These are phyloP conservation scores for Trametes versicolor DNA, from an alignment of 1,284 basidiomycete species.

Conservation along the genomic window DNA sequence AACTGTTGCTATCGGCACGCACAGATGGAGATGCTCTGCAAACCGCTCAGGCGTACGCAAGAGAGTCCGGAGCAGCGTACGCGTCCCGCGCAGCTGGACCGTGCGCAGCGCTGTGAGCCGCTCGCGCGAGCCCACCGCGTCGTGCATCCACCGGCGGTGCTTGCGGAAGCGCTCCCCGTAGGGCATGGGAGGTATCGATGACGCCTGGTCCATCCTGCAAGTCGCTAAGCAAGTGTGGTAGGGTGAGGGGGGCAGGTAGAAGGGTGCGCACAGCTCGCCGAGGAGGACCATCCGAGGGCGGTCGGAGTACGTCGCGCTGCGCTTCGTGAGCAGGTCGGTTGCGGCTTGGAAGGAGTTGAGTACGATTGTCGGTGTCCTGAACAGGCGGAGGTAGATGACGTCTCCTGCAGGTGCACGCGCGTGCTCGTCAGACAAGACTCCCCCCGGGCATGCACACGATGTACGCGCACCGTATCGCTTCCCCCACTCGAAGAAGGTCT, in stretches of 20 bases:
- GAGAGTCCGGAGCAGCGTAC: constrained; percentile 33
- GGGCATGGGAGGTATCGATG: constrained; percentile 34
- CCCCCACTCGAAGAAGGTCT: constrained; percentile 23
- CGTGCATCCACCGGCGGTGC: constrained; percentile 43
- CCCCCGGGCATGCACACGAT: too few relatives aligned
- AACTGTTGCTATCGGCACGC: constrained; percentile 44
- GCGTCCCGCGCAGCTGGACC: constrained; percentile 37
- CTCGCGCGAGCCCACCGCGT: constrained; percentile 34
- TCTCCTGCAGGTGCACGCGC: constrained; percentile 25
- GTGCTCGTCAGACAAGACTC: too few relatives aligned
- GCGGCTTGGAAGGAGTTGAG: constrained; percentile 35
- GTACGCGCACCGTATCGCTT: constrained; percentile 24
- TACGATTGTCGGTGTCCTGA: constrained; percentile 30
- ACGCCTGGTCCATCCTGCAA: constrained; percentile 34
- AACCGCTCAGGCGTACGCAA: constrained; percentile 35
- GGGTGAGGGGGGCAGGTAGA: too few relatives aligned
- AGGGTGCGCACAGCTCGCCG: not conserved
- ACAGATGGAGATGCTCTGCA: constrained; percentile 28
- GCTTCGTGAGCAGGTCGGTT: constrained; percentile 36
- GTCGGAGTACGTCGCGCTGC: constrained; percentile 38
- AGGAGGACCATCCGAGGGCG: constrained; percentile 28
- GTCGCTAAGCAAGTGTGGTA: not conserved
- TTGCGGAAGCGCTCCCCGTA: constrained; percentile 44
- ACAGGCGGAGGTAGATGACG: constrained; percentile 32
- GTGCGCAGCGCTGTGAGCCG: constrained; percentile 31